Evolutionary conservation across 805 yeast genomes (phyloP).

Genomic region (Suhomyces sp.): DNA sequence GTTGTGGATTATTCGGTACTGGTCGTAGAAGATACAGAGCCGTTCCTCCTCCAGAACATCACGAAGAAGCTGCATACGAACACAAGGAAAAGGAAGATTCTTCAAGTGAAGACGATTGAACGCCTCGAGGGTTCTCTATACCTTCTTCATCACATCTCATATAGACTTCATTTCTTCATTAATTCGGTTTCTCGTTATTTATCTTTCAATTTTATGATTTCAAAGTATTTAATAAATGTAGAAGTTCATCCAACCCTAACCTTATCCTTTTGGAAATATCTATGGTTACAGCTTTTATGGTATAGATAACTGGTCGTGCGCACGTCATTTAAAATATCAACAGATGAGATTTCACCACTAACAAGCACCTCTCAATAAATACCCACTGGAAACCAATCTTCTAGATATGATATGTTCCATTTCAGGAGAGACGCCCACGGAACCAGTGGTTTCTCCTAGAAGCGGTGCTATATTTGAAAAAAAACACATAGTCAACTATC

Average conservation of each 20-base stretch:
- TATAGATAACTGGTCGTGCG: slow-evolving; percentile 7
- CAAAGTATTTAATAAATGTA: no score
- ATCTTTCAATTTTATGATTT: not conserved
- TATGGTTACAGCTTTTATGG: no score
- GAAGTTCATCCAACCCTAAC: no score
- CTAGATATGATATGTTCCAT: slow-evolving; percentile 34
- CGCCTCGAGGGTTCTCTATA: not conserved
- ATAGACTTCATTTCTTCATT: slow-evolving; percentile 2
- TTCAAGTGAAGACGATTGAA: slow-evolving; percentile 2
- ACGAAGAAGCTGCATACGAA: slow-evolving; percentile 4
- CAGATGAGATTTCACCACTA: slow-evolving; percentile 3
- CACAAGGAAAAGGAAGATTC: slow-evolving; percentile 9
- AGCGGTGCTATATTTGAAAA: slow-evolving; percentile 73
- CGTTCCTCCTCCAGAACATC: slow-evolving; percentile 7
- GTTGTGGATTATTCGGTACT: slow-evolving; percentile 38
- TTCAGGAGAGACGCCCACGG: slow-evolving; percentile 68
- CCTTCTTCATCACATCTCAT: slow-evolving; percentile 1
- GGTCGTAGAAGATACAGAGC: slow-evolving; percentile 29
- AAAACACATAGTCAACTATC: slow-evolving; percentile 56
- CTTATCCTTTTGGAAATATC: no score
- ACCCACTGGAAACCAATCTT: no score
- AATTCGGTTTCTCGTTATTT: no score
- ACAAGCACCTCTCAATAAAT: slow-evolving; percentile 1
- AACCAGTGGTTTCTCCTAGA: slow-evolving; percentile 74
- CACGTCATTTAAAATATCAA: not conserved